These are phyloP conservation scores for Lactarius quietus DNA, from an alignment of 768 basidiomycete genomes.

Conservation along the genomic window DNA sequence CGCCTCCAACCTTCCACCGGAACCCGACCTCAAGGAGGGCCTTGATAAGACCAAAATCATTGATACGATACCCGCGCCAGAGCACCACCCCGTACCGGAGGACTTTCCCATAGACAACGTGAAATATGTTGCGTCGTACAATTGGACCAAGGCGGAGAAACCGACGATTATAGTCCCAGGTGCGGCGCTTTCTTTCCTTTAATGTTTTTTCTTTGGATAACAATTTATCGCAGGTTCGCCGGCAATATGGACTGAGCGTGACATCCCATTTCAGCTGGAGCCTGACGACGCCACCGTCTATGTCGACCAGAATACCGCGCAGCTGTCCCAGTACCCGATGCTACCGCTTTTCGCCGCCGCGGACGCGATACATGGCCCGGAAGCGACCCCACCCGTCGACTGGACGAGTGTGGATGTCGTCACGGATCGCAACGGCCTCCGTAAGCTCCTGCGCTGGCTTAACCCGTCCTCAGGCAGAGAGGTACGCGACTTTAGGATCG, in stretches of 20 bases:
- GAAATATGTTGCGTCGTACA: conserved; percentile 34
- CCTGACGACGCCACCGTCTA: conserved; percentile 49
- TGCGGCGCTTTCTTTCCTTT: conserved; percentile 2
- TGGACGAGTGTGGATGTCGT: conserved; percentile 44
- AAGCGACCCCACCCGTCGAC: conserved; percentile 29
- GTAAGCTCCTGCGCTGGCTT: conserved; percentile 63
- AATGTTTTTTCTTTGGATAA: background rate
- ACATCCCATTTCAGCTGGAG: conserved; percentile 50
- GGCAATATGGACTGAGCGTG: conserved; percentile 48
- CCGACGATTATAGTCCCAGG: conserved; percentile 35
- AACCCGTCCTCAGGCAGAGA: conserved; percentile 28
- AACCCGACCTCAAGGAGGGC: conserved; percentile 5
- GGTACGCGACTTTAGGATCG: conserved; percentile 61
- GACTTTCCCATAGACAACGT: conserved; percentile 25
- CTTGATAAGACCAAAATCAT: too few species aligned
- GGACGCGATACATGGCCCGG: conserved; percentile 36
- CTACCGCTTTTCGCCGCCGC: conserved; percentile 60
- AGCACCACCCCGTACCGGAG: background rate
- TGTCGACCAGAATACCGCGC: conserved; percentile 57
- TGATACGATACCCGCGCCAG: conserved; percentile 6
- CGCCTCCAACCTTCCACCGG: background rate
- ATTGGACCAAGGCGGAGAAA: conserved; percentile 27
- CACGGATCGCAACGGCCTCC: conserved; percentile 62
- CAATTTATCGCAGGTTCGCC: conserved; percentile 48
- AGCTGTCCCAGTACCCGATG: conserved; percentile 38